Evolutionary conservation across 176 grass and related monocot genomes (phyloP).

Genomic region (Ensete ventricosum): DNA sequence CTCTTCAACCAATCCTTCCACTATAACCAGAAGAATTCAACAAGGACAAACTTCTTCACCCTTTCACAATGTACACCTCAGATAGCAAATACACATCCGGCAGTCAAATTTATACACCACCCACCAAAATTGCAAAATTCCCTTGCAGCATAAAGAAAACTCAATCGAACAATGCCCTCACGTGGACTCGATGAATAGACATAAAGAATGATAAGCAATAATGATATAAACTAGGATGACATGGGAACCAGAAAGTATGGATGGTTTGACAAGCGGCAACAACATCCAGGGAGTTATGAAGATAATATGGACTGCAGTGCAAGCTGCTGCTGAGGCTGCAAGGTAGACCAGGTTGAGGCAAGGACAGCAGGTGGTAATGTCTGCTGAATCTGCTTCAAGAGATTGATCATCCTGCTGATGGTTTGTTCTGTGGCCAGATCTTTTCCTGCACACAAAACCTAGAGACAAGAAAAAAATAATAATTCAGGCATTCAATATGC

Average conservation of each 20-base stretch:
- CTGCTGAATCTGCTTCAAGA: slow-evolving; percentile 67
- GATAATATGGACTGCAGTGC: slow-evolving; percentile 77
- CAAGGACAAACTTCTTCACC: background rate
- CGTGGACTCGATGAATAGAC: background rate
- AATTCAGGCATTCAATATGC: background rate
- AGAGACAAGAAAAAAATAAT: background rate
- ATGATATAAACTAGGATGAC: background rate
- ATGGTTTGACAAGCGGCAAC: slow-evolving; percentile 9
- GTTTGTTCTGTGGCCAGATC: slow-evolving; percentile 85
- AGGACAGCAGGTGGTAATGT: slow-evolving; percentile 76
- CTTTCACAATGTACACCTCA: slow-evolving; percentile 9
- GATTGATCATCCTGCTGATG: slow-evolving; percentile 43
- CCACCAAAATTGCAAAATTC: slow-evolving; percentile 8
- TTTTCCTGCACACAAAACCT: slow-evolving; percentile 59
- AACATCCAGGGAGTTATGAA: slow-evolving; percentile 25
- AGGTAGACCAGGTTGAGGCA: slow-evolving; percentile 60
- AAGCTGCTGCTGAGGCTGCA: slow-evolving; percentile 83
- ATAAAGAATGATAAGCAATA: slow-evolving; percentile 1
- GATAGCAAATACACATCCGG: background rate
- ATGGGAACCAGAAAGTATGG: background rate
- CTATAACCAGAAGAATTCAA: background rate
- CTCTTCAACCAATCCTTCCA: background rate
- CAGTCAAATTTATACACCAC: slow-evolving; percentile 7
- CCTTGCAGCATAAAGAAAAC: background rate
- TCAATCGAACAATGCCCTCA: background rate